Base-by-base conservation (phyloP, 1,139 yeast species). In the Pichia cactophila region DNA sequence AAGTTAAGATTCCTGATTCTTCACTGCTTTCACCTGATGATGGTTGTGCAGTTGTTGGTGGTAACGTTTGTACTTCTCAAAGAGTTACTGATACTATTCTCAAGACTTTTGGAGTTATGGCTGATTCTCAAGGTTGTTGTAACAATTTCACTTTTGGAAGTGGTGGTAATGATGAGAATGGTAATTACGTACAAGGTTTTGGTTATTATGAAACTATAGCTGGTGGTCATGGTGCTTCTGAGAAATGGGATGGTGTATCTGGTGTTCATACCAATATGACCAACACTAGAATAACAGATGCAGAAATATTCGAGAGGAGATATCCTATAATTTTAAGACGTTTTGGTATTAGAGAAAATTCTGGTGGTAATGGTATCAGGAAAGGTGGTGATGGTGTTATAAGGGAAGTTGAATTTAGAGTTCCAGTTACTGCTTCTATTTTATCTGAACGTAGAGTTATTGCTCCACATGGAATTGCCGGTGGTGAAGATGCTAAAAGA, bases 191-290 rank as follows among this genome's bases (percentile, higher is more conserved):
- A 42, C 68, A 68, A 55, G 76, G 75, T 5, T 73, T 71, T 57
- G 77, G 77, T 3, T 73, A 71, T 54, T 67, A 70, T 43, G 77
- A 73, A 56, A 73, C 78, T n/a, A 69, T 73, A 55, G 77, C 74
- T 1, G 73, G 72, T 51, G 78, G 78, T 23, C 69, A 65, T 53
- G 69, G 75, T 58, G 74, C 77, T 37, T 73, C 75, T 47, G 59
- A 65, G 10, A 59, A 63, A 23, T 64, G 68, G 66, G 52, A 61
- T 48, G 67, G 69, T 45, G 68, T 68, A 26, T 66, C 68, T 42
- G 78, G 75, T 46, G 72, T 73, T 42, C 78, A 73, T 57, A 69
- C 74, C 26, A 70, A 73, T 55, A 73, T 72, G 74, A 69, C 72
- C n/a, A 69, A 69, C 54, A 69, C 72, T 4, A 59, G 70, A 50